Percentiles rank a stretch among this genome's conserved stretches.
phyloP scores from a whole-genome alignment of 306 rosid species.

The Ormosia emarginata region DNA sequence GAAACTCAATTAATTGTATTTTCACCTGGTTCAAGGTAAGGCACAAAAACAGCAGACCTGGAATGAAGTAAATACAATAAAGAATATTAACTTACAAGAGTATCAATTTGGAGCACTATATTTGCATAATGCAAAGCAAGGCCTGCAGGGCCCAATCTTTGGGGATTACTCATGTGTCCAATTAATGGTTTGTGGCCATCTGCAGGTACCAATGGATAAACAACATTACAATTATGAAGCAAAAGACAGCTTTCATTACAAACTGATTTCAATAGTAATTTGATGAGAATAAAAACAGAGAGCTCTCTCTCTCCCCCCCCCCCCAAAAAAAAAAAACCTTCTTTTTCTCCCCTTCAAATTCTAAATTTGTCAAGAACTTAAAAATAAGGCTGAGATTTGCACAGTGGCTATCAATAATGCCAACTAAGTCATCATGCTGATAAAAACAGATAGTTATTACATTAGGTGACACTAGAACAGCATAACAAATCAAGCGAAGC shows the following conservation, averaged over 20 bases:
- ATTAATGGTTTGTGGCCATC: slow-evolving; percentile 39
- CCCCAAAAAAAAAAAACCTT: background rate
- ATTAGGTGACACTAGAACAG: slow-evolving; percentile 2
- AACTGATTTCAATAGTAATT: slow-evolving; percentile 6
- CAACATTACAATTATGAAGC: background rate
- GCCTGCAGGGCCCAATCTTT: slow-evolving; percentile 77
- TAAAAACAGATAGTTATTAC: background rate
- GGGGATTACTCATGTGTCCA: slow-evolving; percentile 33
- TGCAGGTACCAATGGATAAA: slow-evolving; percentile 36
- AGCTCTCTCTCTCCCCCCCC: background rate
- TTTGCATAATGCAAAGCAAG: slow-evolving; percentile 88
- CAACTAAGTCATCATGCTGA: background rate
- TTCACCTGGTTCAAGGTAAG: background rate
- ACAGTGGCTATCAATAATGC: background rate
- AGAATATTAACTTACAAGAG: slow-evolving; percentile 55
- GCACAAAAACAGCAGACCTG: background rate
- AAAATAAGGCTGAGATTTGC: background rate
- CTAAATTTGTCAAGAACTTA: background rate
- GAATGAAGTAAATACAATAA: slow-evolving; percentile 14
- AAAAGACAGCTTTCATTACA: slow-evolving; percentile 5
- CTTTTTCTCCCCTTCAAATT: background rate
- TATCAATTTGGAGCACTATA: slow-evolving; percentile 79
- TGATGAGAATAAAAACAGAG: background rate
- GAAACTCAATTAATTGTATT: background rate
- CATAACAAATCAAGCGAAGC: background rate